Base-by-base conservation (phyloP, 2,329 filamentous ascomycete genomes). In the Gnomoniopsis smithogilvyi region DNA sequence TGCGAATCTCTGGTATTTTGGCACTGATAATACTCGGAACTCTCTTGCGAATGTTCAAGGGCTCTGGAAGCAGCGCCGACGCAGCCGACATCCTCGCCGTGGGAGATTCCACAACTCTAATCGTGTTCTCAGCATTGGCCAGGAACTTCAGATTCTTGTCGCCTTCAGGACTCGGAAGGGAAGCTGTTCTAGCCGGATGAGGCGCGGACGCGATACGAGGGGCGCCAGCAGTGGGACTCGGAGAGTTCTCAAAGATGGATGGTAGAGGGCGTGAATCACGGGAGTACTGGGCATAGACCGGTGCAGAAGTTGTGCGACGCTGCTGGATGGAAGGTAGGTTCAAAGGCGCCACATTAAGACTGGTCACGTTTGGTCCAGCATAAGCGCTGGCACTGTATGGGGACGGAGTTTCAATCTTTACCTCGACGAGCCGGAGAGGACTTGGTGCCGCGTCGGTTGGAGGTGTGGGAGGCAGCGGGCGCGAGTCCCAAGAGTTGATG, bases 31-130 rank as follows among this genome's bases (percentile, higher is more conserved):
- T 33, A 12, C 61, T 58, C 8, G 65, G 51, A 10, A 54, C 52
- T 63, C 75, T 76, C 66, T 78, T 80, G 51, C 73, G 73, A 19
- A 78, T 69, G 41, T 78, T 76, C 49, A 78, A 71, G 30, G 74
- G 74, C 50, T 71, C 68, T 0, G 77, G 74, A 1, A 69, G 66
- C 33, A 71, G 67, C 1, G 73, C 67, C 3, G 70, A 69, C 30
- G 67, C 56, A 2, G 72, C 65, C 3, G 70, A 68, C 49, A 67
- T 72, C n/a, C 65, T 63, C 2, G 68, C 69, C 1, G 73, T 73
- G 3, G 80, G 78, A 3, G 81, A 81, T 59, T 78, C 71, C n/a
- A 85, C 82, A 6, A 85, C 69, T 6, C 81, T 79, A 65, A 85
- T 85, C 0, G 80, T 84, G 52, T 80, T 76, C 58, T 80, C 76